Base-by-base conservation (phyloP, 768 basidiomycete species). In the Leccinum rimulosum region DNA sequence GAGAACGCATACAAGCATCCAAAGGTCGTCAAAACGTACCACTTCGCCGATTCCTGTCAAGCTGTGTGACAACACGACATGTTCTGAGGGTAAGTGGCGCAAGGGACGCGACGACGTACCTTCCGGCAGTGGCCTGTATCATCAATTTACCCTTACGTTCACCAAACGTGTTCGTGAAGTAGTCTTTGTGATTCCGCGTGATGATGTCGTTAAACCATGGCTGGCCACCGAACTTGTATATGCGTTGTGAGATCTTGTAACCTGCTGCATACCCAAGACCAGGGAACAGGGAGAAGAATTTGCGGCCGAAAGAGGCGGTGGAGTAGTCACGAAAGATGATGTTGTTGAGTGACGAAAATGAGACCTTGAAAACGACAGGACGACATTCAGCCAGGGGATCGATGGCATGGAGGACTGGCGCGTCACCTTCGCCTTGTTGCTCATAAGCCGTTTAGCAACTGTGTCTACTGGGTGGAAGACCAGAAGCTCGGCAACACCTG, bases 151-250 rank as follows among this genome's bases (percentile, higher is more conserved):
- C 96, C 73, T 91, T 91, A 62, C 95, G 87, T 75, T 96, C 94
- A 9, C 96, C 96, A 73, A 98, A 96, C 1, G 82, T 76, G 68
- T 84, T 87, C 56, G 85, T 89, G 77, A 96, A 97, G 55, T 79
- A 69, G n/a, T 82, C 78, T 74, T 90, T 91, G 80, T 89, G 93
- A 75, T 95, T 80, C 68, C 82, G 84, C 63, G 82, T 81, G 74
- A 99, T 87, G 71, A 95, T 27, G 77, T 98, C 97, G 76, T 94
- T 90, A 76, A 98, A 97, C 83, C 87, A 98, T 14, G 96, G 96
- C 76, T 99, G 96, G 6, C 96, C 96, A 61, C 96, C 96, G 68
- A 98, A 99, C 77, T 97, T 99, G 86, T 95, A 96, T 67, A 93
- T 83, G 54, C 95, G 85, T 75, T 98, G 95, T 0, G 93, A 76